Conservation (phyloP, 352 stramenopile genomes). For the Lagenidium giganteum region DNA sequence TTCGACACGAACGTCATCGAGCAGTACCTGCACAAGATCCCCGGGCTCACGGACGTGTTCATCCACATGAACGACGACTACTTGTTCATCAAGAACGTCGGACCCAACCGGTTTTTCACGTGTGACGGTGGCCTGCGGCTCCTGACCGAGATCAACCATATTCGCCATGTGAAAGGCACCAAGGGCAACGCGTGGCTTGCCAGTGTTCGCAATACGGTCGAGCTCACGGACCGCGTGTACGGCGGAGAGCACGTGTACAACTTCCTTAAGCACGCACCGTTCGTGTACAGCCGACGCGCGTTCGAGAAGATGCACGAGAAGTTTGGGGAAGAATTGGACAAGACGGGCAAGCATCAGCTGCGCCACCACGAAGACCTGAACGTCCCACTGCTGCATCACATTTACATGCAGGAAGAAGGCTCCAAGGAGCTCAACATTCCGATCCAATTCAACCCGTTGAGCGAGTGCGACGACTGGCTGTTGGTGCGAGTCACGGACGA, state of each 20-base stretch:
- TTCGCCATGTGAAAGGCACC: constrained; percentile 57
- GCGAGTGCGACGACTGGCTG: constrained; percentile 77
- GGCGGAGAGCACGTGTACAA: constrained; percentile 83
- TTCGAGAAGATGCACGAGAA: constrained; percentile 78
- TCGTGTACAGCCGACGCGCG: constrained; percentile 66
- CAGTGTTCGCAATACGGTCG: constrained; percentile 72
- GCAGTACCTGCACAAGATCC: constrained; percentile 84
- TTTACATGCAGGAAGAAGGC: constrained; percentile 84
- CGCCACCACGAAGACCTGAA: constrained; percentile 71
- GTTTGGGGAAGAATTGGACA: constrained; percentile 46
- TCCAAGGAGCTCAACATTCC: constrained; percentile 47
- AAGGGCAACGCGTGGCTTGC: constrained; percentile 72
- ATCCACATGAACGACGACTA: constrained; percentile 91
- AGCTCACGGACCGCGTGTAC: constrained; percentile 65
- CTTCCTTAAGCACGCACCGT: constrained; percentile 83
- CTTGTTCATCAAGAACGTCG: constrained; percentile 75
- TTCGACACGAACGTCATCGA: constrained; percentile 87
- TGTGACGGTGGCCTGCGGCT: constrained; percentile 70
- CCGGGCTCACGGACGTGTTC: constrained; percentile 78
- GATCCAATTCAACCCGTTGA: constrained; percentile 60
- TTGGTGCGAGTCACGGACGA: constrained; percentile 65
- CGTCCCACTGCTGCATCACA: constrained; percentile 77
- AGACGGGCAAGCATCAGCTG: constrained; percentile 55
- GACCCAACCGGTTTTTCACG: constrained; percentile 79
- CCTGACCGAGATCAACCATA: constrained; percentile 82